These are phyloP conservation scores for Umbelopsis sp. DNA, from an alignment of 192 early-diverging fungal genomes.

Conservation along the genomic window DNA sequence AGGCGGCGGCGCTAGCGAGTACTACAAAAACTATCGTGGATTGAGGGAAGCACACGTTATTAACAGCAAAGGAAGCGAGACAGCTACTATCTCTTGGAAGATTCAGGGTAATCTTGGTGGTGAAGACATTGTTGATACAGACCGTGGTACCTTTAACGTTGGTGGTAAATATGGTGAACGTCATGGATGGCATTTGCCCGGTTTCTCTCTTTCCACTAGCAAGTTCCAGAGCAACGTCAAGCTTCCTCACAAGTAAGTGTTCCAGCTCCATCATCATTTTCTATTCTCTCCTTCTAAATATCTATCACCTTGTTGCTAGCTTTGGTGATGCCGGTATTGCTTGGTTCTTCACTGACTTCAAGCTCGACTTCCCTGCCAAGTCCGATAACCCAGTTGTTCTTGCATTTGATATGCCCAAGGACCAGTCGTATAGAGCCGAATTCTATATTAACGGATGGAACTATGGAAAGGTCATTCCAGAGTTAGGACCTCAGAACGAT, in stretches of 20 bases:
- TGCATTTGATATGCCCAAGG: slow-evolving; percentile 24
- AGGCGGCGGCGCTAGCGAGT: slow-evolving; percentile 7
- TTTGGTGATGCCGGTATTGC: slow-evolving; percentile 25
- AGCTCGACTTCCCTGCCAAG: slow-evolving; percentile 17
- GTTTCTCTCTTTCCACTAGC: slow-evolving; percentile 14
- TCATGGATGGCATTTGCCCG: slow-evolving; percentile 24
- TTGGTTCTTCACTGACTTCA: slow-evolving; percentile 25
- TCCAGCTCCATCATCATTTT: background rate
- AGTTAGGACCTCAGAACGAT: slow-evolving; percentile 15
- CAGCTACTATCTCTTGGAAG: slow-evolving; percentile 22
- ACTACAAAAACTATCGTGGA: slow-evolving; percentile 24
- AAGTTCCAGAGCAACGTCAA: slow-evolving; percentile 17
- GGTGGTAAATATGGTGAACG: slow-evolving; percentile 28
- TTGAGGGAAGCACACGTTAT: slow-evolving; percentile 17
- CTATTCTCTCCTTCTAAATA: background rate
- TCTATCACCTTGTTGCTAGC: background rate
- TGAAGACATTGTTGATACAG: slow-evolving; percentile 28
- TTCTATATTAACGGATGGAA: slow-evolving; percentile 29
- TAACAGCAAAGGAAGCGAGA: background rate
- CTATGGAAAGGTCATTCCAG: slow-evolving; percentile 24
- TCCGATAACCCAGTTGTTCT: slow-evolving; percentile 25
- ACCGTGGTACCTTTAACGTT: slow-evolving; percentile 23
- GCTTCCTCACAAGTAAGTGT: slow-evolving; percentile 23
- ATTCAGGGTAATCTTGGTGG: slow-evolving; percentile 31
- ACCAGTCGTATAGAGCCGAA: slow-evolving; percentile 18